Base-by-base conservation (phyloP, 2,329 filamentous ascomycete species). In the Ophiostoma triangulosporum region DNA sequence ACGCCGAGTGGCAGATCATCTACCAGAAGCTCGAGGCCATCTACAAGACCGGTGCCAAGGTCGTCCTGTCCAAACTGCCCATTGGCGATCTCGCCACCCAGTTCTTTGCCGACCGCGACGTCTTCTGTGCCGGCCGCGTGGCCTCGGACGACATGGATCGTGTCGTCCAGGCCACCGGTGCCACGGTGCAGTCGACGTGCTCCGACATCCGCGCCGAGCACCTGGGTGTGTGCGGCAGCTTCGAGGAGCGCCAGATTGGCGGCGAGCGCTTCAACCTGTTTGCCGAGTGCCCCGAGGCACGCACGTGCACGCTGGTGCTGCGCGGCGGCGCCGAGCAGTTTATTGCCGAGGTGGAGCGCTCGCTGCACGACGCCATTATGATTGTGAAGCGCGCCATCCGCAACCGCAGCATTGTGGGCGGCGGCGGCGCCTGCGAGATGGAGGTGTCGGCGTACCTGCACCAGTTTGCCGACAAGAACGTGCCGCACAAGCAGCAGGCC, bases 1-100 rank as follows among this genome's bases (percentile, higher is more conserved):
- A 98, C 65, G 93, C 93, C 29, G 93, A 98, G 71, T 98, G 93
- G 93, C 89, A 96, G 71, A 98, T 98, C 66, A 98, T 98, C 69
- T 97, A 85, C 81, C 91, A 96, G 76, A 98, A 98, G 78, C 86
- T 98, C 68, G 93, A 98, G 73, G 88, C 91, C 49, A 73, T 95
- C 52, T 80, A 91, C 77, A 83, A 91, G 71, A 96, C 91, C 6
- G 93, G 93, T 53, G 93, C 93, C 60, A 95, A 96, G 79, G 89
- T 98, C 51, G 89, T 98, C 40, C 82, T 98, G 55, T 95, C 88
- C 72, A 97, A 96, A 73, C 77, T 97, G 57, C 93, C 93, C 38
- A 97, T 98, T 64, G 93, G 93, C 65, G 93, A 98, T 74, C 73
- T 98, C 65, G 93, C 93, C 56, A 98, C 93, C 54, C 93, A 98